Base-by-base conservation (phyloP, 1,284 basidiomycete species). In the Malassezia slooffiae region DNA sequence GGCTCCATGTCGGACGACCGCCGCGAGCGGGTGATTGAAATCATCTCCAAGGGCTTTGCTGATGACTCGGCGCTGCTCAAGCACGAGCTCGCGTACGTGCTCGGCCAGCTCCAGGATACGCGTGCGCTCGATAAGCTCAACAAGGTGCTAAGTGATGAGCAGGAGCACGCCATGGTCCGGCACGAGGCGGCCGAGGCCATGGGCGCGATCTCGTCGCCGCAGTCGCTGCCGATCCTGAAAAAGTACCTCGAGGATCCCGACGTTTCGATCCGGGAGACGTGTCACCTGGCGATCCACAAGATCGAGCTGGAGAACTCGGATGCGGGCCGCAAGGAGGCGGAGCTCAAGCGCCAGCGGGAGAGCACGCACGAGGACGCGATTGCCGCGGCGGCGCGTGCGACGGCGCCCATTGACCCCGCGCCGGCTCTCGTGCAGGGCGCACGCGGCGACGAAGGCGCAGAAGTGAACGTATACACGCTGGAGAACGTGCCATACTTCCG, bases 121-220 rank as follows among this genome's bases (percentile, higher is more conserved):
- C 75, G 75, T 9, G 93, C 91, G 0, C 74, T 97, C 12, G 81
- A 86, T 2, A 76, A 79, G 12, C 77, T 99, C 3, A 82, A 85
- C 70, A 70, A 74, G 2, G 83, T 93, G 5, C 76, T 99, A 23
- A 74, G 77, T 47, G 74, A 85, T 56, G 68, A 71, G 34, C 67
- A 74, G 4, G 82, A 91, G 70, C 88, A 97, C 72, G 82, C 87
- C 1, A 99, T 99, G 93, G 93, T 97, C 46, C 77, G 91, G 43
- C 91, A 99, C 74, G 91, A 99, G 76, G 90, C 93, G 19, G 93
- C 93, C 15, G 93, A 99, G 73, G 91, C 93, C 3, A 83, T 99
- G 75, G 93, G 91, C 32, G 93, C 93, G 2, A 87, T 97, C 41
- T 87, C 84, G 7, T 75, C 79, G 16, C 67, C 75, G 3, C 60